A percentile compares a stretch with the other conserved stretches of the same genome.
These are phyloP conservation scores for Magnusiomyces magnusii DNA, from an alignment of 1,139 yeast species.

Conservation along the genomic window DNA sequence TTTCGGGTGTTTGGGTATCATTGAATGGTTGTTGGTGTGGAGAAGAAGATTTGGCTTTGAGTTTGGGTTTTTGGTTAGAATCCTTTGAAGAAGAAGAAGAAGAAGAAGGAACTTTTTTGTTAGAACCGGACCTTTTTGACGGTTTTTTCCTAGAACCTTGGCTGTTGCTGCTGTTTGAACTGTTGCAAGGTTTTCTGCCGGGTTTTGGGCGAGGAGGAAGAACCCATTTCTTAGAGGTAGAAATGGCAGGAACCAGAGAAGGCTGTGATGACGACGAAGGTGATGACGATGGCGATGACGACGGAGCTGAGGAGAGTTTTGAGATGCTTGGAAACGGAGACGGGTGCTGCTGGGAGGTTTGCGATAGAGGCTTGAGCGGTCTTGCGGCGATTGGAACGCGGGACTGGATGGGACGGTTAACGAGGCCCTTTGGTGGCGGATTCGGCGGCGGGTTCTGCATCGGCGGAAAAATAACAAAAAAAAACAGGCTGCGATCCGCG, in stretches of 20 bases:
- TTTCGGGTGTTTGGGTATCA: too few species aligned
- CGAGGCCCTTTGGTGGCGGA: too few species aligned
- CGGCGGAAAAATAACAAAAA: too few species aligned
- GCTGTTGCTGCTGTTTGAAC: background rate
- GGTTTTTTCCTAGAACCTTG: background rate
- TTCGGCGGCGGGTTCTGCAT: too few species aligned
- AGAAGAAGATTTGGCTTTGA: too few species aligned
- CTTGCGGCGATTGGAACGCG: slow-evolving; percentile 1
- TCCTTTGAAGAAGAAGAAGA: background rate
- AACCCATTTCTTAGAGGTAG: slow-evolving; percentile 79
- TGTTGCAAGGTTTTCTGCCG: slow-evolving; percentile 70
- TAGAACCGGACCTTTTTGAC: background rate
- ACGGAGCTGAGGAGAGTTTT: background rate
- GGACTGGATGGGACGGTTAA: background rate
- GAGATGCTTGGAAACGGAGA: background rate
- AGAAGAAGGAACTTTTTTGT: background rate
- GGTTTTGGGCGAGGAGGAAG: slow-evolving; percentile 89
- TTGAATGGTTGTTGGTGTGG: too few species aligned
- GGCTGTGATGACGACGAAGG: background rate
- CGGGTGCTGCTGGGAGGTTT: background rate
- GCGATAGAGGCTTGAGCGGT: background rate
- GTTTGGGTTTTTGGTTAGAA: too few species aligned
- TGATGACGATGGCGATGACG: background rate
- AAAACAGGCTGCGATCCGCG: too few species aligned
- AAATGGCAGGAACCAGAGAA: slow-evolving; percentile 16